Base-by-base conservation (phyloP, 148 eudicot genomes). In the Cornus florida region DNA sequence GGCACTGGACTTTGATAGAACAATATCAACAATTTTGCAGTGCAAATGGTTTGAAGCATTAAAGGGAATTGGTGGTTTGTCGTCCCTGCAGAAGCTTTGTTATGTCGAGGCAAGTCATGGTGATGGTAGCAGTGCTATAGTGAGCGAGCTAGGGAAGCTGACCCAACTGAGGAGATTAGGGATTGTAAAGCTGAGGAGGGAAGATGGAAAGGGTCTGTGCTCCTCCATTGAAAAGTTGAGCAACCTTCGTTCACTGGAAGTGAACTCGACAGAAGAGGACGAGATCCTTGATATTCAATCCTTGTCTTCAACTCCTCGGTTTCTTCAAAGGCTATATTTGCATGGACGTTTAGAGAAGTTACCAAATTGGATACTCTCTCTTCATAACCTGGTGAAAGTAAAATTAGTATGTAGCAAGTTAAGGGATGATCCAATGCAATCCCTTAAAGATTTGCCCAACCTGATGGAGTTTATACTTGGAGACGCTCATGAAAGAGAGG, bases 241-340 rank as follows among this genome's bases (percentile, higher is more conserved):
- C 46, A 33, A 83, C 41, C 82, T 83, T 70, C 28, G 70, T 24
- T 69, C 79, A 19, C 43, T 83, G 19, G 71, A 69, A 28, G 53
- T 83, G 23, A 66, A 57, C 13, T 74, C 79, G 8, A 32, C 6
- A 14, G 70, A 56, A 64, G 71, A 67, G 22, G 72, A 73, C 6
- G 81, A 78, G 71, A 57, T 3, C 19, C 78, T 78, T 67, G 75
- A 82, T 23, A 69, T 82, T 56, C 28, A 82, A 10, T 35, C 28
- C 22, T 11, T 82, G 35, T 12, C 68, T n/a, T 22, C 56, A 19
- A 62, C 70, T 10, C 73, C 81, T 10, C 66, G 16, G 4, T 57
- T 16, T 5, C 82, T 82, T 33, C 31, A 11, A 24, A 59, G 70
- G 2, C 56, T 82, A 9, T 82, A 78, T 73, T 53, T 82, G 57